Evolutionary conservation across 1,139 yeast genomes (phyloP).

Genomic region (Casaregolazyma suthepensis): DNA sequence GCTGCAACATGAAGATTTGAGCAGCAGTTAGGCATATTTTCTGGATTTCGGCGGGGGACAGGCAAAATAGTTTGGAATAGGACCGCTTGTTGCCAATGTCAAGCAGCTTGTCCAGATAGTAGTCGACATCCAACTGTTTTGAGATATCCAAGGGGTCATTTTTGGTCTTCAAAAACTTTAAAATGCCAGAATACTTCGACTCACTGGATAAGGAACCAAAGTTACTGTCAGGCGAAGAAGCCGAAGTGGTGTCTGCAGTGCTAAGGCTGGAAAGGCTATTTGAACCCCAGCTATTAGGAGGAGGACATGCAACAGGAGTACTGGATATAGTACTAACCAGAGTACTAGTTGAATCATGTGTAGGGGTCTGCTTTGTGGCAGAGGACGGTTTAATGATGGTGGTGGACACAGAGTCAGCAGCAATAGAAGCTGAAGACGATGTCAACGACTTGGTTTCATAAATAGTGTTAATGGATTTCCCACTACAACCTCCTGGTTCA

Average conservation of each 20-base stretch:
- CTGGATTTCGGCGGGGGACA: conserved; percentile 51
- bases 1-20: conserved; percentile 67
- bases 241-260: conserved; percentile 1
- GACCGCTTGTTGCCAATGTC: conserved; percentile 16
- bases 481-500: conserved; percentile 26
- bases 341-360: conserved; percentile 10
- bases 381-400: conserved; percentile 4
- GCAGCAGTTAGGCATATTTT: conserved; percentile 62
- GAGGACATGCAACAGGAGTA: conserved; percentile 10
- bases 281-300: conserved; percentile 6
- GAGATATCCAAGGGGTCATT: background rate
- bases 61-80: conserved; percentile 24
- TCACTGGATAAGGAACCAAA: background rate
- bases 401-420: background rate
- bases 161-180: conserved; percentile 8
- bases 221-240: conserved; percentile 7
- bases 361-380: conserved; percentile 2
- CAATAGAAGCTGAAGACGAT: background rate
- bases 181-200: background rate
- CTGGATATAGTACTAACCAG: conserved; percentile 5
- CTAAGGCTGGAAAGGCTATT: conserved; percentile 4
- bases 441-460: background rate
- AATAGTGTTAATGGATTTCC: conserved; percentile 1
- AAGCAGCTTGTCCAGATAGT: conserved; percentile 21
- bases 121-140: conserved; percentile 6